Evolutionary conservation across 2,329 filamentous ascomycete species (phyloP).

Genomic region (Trichoderma polysporum): DNA sequence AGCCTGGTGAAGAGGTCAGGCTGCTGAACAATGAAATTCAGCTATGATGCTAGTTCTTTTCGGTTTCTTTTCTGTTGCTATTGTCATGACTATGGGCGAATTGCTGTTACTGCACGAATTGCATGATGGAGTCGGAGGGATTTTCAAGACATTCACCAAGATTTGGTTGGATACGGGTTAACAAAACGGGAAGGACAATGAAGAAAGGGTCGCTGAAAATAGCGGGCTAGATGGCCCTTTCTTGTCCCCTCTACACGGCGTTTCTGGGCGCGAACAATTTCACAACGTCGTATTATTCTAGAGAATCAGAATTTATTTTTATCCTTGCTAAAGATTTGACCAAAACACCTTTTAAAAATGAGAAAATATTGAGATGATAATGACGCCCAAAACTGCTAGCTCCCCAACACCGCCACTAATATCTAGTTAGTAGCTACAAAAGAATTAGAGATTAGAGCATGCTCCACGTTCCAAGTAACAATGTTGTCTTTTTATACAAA

Average conservation of each 20-base stretch:
- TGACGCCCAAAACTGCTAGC: not conserved
- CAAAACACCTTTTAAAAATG: not conserved
- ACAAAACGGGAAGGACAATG: not conserved
- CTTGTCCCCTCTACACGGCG: not conserved
- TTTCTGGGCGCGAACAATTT: slow-evolving; percentile 2
- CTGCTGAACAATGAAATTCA: slow-evolving; percentile 85
- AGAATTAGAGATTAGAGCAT: not conserved
- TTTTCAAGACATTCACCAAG: slow-evolving; percentile 6
- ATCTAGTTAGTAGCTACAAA: not conserved
- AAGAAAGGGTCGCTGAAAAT: not conserved
- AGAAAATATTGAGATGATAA: not conserved
- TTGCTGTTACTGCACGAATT: not conserved
- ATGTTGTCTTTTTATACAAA: not conserved
- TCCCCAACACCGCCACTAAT: not conserved
- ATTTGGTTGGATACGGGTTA: slow-evolving; percentile 20
- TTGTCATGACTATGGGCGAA: slow-evolving; percentile 11
- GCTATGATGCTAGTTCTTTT: slow-evolving; percentile 49
- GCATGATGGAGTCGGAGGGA: slow-evolving; percentile 2
- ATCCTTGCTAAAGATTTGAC: not conserved
- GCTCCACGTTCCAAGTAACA: not conserved
- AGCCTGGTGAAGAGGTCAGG: slow-evolving; percentile 91
- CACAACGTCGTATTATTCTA: not conserved
- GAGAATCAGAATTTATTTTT: slow-evolving; percentile 4
- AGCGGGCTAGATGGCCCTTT: not conserved
- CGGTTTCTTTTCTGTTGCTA: not conserved